Percentiles rank a stretch among this genome's conserved stretches.
Evolutionary conservation across 2,329 filamentous ascomycete genomes (phyloP).

Genomic region (Lecanosticta acicola): DNA sequence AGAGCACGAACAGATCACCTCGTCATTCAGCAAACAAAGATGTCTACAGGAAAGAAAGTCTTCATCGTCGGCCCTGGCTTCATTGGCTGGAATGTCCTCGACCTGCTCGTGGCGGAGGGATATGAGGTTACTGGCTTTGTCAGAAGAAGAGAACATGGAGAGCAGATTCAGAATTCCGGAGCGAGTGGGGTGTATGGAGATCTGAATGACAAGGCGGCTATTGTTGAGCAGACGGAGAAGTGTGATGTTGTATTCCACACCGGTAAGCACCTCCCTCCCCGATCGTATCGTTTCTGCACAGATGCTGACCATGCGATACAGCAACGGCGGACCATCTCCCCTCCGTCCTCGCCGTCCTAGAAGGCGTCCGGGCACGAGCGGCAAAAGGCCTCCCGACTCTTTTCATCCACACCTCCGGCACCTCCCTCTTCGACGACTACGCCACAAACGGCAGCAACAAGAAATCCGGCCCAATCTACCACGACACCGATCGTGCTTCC

Average conservation of each 20-base stretch:
- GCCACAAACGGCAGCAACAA: slow-evolving; percentile 26
- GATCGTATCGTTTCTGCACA: not conserved
- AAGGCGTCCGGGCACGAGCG: slow-evolving; percentile 39
- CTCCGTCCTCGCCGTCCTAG: slow-evolving; percentile 42
- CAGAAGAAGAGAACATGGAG: slow-evolving; percentile 36
- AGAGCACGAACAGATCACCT: not conserved
- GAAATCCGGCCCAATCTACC: slow-evolving; percentile 37
- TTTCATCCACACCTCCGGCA: slow-evolving; percentile 48
- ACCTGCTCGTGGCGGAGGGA: slow-evolving; percentile 39
- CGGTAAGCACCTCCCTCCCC: not conserved
- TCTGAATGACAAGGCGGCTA: slow-evolving; percentile 38
- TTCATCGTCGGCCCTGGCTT: slow-evolving; percentile 45
- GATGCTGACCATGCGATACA: not conserved
- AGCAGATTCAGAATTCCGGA: slow-evolving; percentile 35
- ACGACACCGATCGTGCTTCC: slow-evolving; percentile 37
- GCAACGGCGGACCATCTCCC: slow-evolving; percentile 47
- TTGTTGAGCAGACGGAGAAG: slow-evolving; percentile 34
- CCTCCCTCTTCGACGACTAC: slow-evolving; percentile 38
- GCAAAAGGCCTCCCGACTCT: slow-evolving; percentile 36
- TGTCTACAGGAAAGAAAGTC: slow-evolving; percentile 29
- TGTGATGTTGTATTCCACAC: slow-evolving; percentile 46
- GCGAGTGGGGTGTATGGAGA: slow-evolving; percentile 38
- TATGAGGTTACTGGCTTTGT: slow-evolving; percentile 38
- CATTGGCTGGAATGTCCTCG: slow-evolving; percentile 46
- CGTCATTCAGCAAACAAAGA: slow-evolving; percentile 7